phyloP scores from a whole-genome alignment of 192 early-diverging fungal genomes.

The Diversispora eburnea region DNA sequence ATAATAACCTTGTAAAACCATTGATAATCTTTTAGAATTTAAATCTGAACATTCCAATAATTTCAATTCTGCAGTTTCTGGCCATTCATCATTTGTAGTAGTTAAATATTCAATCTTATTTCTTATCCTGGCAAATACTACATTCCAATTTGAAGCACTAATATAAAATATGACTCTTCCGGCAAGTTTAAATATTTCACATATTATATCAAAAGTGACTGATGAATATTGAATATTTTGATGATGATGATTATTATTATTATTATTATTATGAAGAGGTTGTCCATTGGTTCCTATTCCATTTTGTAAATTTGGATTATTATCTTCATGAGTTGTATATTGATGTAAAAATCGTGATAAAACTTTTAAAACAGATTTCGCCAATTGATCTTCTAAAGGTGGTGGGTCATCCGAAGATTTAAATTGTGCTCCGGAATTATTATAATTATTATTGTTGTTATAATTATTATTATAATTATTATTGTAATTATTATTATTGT shows the following conservation, averaged over 20 bases:
- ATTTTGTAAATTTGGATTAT: slow-evolving; percentile 14
- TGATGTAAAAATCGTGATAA: slow-evolving; percentile 65
- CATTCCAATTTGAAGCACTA: slow-evolving; percentile 85
- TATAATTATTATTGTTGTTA: no score
- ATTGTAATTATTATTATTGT: no score
- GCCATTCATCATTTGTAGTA: slow-evolving; percentile 62
- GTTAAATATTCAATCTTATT: slow-evolving; percentile 61
- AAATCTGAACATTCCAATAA: slow-evolving; percentile 83
- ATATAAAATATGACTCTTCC: slow-evolving; percentile 82
- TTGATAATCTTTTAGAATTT: slow-evolving; percentile 67
- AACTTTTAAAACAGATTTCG: slow-evolving; percentile 60
- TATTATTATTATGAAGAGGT: slow-evolving; percentile 35
- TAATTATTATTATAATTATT: no score
- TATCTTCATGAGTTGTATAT: slow-evolving; percentile 46
- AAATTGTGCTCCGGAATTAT: background rate
- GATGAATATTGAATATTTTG: slow-evolving; percentile 14
- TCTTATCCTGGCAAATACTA: slow-evolving; percentile 71
- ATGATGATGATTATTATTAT: slow-evolving; percentile 26
- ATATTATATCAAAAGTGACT: slow-evolving; percentile 49
- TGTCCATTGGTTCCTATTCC: slow-evolving; percentile 27
- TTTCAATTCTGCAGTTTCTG: slow-evolving; percentile 76
- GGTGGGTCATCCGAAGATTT: slow-evolving; percentile 58
- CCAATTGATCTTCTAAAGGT: slow-evolving; percentile 68
- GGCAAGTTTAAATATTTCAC: slow-evolving; percentile 79
- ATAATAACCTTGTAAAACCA: slow-evolving; percentile 55